A percentile compares a stretch with the other conserved stretches of the same genome.
These are phyloP conservation scores for Cladosporium oxysporum DNA, from an alignment of 2,329 filamentous ascomycete species.

Conservation along the genomic window DNA sequence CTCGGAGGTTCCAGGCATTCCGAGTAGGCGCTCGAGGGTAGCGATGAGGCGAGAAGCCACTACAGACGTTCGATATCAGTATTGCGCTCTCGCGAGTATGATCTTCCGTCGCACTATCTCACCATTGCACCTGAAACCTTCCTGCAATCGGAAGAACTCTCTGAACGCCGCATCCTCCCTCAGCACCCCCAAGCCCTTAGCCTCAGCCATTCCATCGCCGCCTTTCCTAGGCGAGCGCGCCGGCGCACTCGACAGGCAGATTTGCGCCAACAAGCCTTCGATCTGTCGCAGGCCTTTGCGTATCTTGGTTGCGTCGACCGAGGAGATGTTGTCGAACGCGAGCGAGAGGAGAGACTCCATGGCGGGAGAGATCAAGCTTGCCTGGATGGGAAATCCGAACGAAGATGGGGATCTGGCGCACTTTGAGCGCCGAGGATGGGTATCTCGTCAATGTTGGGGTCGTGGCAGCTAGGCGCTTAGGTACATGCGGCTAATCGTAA, in stretches of 20 bases:
- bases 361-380: slow-evolving; percentile 22
- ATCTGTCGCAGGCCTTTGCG: slow-evolving; percentile 92
- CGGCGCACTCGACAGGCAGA: slow-evolving; percentile 70
- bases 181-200: slow-evolving; percentile 69
- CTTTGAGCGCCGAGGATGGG: not conserved
- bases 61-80: slow-evolving; percentile 33
- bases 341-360: slow-evolving; percentile 94
- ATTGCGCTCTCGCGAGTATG: not conserved
- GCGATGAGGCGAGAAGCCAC: slow-evolving; percentile 82
- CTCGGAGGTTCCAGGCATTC: slow-evolving; percentile 75
- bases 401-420: slow-evolving; percentile 1
- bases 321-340: slow-evolving; percentile 95
- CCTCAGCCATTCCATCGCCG: slow-evolving; percentile 21
- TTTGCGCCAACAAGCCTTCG: slow-evolving; percentile 89
- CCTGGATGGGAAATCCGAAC: slow-evolving; percentile 9
- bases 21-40: slow-evolving; percentile 82
- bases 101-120: slow-evolving; percentile 25
- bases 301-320: slow-evolving; percentile 84
- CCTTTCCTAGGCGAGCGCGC: slow-evolving; percentile 33
- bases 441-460: slow-evolving; percentile 12
- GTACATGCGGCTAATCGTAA: slow-evolving; percentile 17
- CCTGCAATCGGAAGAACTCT: slow-evolving; percentile 95
- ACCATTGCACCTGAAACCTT: slow-evolving; percentile 97
- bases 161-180: slow-evolving; percentile 83
- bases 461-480: slow-evolving; percentile 13